These are phyloP conservation scores for Myxozyma kluyveri DNA, from an alignment of 805 yeast genomes.

Conservation along the genomic window DNA sequence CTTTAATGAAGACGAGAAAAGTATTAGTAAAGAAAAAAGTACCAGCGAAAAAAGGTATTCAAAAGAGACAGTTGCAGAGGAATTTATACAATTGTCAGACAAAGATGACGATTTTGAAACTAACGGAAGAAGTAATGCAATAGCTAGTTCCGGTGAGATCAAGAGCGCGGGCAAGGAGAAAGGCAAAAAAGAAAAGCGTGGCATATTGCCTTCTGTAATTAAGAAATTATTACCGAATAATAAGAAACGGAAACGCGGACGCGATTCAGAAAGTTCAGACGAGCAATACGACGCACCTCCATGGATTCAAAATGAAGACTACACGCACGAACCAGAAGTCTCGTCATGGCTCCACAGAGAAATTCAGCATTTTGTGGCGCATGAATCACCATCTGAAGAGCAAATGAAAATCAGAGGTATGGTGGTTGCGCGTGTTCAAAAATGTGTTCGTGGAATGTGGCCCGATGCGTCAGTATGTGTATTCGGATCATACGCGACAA, in stretches of 20 bases:
- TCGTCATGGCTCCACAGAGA: constrained; percentile 86
- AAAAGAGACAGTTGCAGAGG: constrained; percentile 7
- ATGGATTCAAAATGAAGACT: constrained; percentile 78
- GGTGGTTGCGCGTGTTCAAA: constrained; percentile 60
- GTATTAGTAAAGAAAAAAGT: constrained; percentile 5
- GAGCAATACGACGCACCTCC: constrained; percentile 44
- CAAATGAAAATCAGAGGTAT: constrained; percentile 68
- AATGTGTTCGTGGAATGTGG: constrained; percentile 60
- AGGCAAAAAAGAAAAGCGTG: neutral
- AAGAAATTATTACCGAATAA: neutral
- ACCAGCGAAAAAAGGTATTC: constrained; percentile 1
- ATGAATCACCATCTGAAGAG: constrained; percentile 75
- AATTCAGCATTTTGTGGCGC: constrained; percentile 76
- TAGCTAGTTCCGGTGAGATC: no score
- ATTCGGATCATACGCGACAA: constrained; percentile 94
- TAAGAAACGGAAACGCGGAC: constrained; percentile 17
- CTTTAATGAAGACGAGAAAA: neutral
- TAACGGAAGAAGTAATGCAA: no score
- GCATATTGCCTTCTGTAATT: neutral
- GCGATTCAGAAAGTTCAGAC: constrained; percentile 12
- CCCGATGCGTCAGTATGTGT: constrained; percentile 74
- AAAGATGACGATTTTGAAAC: constrained; percentile 4
- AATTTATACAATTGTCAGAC: constrained; percentile 2
- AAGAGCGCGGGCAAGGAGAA: neutral
- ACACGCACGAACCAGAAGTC: constrained; percentile 69